These are phyloP conservation scores for Trichoderma erinaceum DNA, from an alignment of 495 filamentous ascomycete genomes.

Conservation along the genomic window DNA sequence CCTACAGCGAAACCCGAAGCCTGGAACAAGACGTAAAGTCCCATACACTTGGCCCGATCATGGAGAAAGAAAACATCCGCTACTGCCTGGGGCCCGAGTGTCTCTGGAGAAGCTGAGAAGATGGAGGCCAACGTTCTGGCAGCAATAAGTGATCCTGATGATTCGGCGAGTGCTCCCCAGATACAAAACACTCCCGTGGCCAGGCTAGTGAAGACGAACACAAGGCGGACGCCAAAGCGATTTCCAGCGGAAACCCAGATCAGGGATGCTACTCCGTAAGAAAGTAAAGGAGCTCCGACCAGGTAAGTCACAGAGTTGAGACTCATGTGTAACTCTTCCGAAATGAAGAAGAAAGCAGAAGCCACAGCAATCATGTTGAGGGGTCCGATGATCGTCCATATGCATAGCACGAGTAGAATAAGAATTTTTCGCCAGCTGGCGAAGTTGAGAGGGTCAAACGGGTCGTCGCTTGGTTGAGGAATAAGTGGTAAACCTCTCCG, in stretches of 20 bases:
- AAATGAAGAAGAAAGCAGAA: neutral
- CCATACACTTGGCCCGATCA: neutral
- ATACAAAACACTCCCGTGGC: neutral
- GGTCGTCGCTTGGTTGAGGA: conserved; percentile 1
- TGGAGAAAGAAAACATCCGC: neutral
- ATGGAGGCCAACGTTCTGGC: conserved; percentile 1
- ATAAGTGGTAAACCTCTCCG: neutral
- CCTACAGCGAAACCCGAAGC: neutral
- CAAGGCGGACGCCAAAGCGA: neutral
- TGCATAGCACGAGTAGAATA: neutral
- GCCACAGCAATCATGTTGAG: neutral
- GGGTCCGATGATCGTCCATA: neutral
- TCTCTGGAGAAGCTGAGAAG: conserved; percentile 1
- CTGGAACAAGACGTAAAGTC: conserved; percentile 3
- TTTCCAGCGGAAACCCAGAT: neutral
- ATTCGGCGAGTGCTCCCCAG: neutral
- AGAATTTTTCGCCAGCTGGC: neutral
- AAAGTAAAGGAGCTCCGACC: neutral
- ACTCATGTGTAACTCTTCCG: conserved; percentile 2
- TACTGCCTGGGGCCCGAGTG: neutral
- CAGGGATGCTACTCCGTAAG: neutral
- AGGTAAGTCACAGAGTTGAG: conserved; percentile 3
- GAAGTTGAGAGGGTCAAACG: conserved; percentile 4
- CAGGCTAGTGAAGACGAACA: neutral
- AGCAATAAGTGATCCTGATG: neutral